Conservation (phyloP, 495 filamentous ascomycete species). For the Daldinia loculata region DNA sequence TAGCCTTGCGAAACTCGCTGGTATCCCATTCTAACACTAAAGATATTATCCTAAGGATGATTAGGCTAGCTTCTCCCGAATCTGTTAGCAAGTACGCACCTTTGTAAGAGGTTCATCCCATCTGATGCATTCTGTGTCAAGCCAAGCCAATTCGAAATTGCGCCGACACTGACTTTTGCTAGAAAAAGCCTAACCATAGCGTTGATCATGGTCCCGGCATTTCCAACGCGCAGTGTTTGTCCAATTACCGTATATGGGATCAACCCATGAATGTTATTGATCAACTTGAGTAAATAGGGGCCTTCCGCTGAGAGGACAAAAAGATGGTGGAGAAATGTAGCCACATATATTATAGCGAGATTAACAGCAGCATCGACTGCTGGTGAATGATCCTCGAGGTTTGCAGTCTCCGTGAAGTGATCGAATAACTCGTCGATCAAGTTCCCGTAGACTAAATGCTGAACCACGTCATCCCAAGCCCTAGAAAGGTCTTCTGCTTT, state of each 20-base stretch:
- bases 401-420: constrained; percentile 60
- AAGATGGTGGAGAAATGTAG: constrained; percentile 69
- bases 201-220: constrained; percentile 74
- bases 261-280: constrained; percentile 65
- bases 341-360: constrained; percentile 66
- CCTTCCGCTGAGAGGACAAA: constrained; percentile 70
- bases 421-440: constrained; percentile 65
- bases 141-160: constrained; percentile 72
- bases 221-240: constrained; percentile 71
- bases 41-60: constrained; percentile 64
- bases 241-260: constrained; percentile 67
- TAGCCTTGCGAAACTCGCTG: constrained; percentile 62
- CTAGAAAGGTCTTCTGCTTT: constrained; percentile 60
- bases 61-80: constrained; percentile 1
- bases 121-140: constrained; percentile 65
- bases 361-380: constrained; percentile 65
- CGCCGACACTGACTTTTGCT: constrained; percentile 69
- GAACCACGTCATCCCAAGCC: constrained; percentile 66
- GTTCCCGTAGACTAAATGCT: constrained; percentile 66
- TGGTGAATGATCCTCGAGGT: constrained; percentile 64
- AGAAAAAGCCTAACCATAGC: constrained; percentile 69
- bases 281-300: constrained; percentile 65
- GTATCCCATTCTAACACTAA: constrained; percentile 69
- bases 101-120: constrained; percentile 74
- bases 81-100: constrained; percentile 47